Base-by-base conservation (phyloP, 495 filamentous ascomycete species). In the Podospora sp. region DNA sequence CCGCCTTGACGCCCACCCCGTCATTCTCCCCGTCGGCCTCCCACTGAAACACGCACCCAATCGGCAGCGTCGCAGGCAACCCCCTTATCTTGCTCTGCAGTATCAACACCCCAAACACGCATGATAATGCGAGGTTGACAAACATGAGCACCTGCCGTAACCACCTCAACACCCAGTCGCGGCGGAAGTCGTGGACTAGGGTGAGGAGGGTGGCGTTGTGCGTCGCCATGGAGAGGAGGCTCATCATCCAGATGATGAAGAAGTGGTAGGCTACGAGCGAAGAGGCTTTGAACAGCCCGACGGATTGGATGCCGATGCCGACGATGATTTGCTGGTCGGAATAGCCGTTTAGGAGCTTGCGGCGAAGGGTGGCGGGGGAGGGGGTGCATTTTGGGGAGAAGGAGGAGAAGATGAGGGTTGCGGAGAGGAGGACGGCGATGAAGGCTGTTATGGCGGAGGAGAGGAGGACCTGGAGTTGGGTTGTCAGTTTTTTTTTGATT, bases 231-330 rank as follows among this genome's bases (percentile, higher is more conserved):
- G 84, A 85, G 18, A 88, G 76, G 24, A 86, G 67, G 0, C 83
- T 83, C 3, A 88, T 78, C 79, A 87, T 85, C 85, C 86, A 88
- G 62, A 88, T 79, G 60, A 87, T 77, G 76, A 88, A 87, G 76
- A 87, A 87, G 73, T 88, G 86, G 76, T 88, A 88, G 0, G 84
- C 80, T 11, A 84, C 76, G 68, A 88, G 78, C n/a, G 77, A 73
- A 22, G 77, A 51, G 24, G 80, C 76, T 70, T 84, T 83, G 0
- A 80, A 80, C 0, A 88, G 78, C 9, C 81, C 86, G 46, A 87
- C 78, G 69, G 73, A 68, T 71, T 85, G 86, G 69, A 88, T 82
- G 22, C 84, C 85, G 77, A 88, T 87, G 55, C 85, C 86, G 2
- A 83, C 84, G 33, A 87, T 76, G 77, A 88, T 84, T 75, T 87